A percentile compares a stretch with the other conserved stretches of the same genome.
Evolutionary conservation across 2,329 filamentous ascomycete genomes (phyloP).

Genomic region (Parastagonospora nodorum): DNA sequence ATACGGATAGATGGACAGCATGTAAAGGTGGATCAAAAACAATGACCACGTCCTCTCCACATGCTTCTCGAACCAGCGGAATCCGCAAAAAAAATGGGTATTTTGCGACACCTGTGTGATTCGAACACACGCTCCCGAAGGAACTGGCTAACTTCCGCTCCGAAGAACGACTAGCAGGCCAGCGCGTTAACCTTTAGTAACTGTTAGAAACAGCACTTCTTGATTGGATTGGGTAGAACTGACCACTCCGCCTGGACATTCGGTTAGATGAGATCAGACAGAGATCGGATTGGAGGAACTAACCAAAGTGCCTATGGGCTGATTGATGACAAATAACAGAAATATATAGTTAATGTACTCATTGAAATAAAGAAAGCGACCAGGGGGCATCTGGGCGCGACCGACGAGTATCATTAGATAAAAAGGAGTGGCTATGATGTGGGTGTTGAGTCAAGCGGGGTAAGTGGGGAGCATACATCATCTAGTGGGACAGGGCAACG

Average conservation of each 20-base stretch:
- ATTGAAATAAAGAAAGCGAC: background rate
- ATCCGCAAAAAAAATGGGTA: background rate
- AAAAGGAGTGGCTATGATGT: background rate
- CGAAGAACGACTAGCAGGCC: constrained; percentile 25
- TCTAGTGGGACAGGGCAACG: background rate
- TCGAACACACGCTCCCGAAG: constrained; percentile 40
- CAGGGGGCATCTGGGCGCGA: too few species aligned
- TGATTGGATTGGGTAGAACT: background rate
- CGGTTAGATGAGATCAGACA: background rate
- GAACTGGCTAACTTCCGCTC: constrained; percentile 31
- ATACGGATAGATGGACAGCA: too few species aligned
- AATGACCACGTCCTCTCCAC: background rate
- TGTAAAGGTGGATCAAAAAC: background rate
- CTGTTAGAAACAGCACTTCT: background rate
- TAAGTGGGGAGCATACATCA: background rate
- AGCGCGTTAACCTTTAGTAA: constrained; percentile 28
- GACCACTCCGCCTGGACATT: background rate
- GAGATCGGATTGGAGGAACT: background rate
- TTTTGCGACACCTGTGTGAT: constrained; percentile 34
- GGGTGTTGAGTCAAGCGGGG: constrained; percentile 1
- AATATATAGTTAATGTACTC: background rate
- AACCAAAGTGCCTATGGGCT: background rate
- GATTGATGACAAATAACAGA: background rate
- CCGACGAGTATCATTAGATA: background rate
- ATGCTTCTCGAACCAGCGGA: background rate